Evolutionary conservation across 2,329 filamentous ascomycete species (phyloP).

Genomic region (Diaporthe vaccinii): DNA sequence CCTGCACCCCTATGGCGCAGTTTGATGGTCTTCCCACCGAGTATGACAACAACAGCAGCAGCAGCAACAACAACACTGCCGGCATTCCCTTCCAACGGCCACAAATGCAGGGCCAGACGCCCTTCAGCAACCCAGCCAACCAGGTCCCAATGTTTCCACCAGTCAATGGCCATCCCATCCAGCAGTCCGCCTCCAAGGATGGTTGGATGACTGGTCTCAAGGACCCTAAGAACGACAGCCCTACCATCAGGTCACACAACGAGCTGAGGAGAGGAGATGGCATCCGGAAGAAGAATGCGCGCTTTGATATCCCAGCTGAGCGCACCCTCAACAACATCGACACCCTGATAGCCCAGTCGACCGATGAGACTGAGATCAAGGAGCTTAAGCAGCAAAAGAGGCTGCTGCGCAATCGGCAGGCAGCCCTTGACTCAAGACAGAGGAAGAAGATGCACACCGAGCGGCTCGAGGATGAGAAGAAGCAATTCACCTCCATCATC

Average conservation of each 20-base stretch:
- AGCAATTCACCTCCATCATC: constrained; percentile 84
- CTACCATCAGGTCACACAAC: constrained; percentile 80
- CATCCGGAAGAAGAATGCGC: constrained; percentile 98
- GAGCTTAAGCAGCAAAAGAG: constrained; percentile 99
- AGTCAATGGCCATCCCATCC: constrained; percentile 62
- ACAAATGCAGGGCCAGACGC: constrained; percentile 65
- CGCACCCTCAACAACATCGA: constrained; percentile 96
- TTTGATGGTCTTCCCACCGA: constrained; percentile 74
- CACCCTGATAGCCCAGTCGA: constrained; percentile 87
- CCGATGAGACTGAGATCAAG: constrained; percentile 93
- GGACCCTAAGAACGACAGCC: constrained; percentile 73
- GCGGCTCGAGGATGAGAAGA: constrained; percentile 96
- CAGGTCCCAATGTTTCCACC: constrained; percentile 68
- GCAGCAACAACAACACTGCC: constrained; percentile 47
- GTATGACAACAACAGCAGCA: constrained; percentile 60
- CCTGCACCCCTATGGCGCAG: constrained; percentile 80
- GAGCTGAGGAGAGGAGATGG: constrained; percentile 85
- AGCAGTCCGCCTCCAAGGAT: constrained; percentile 70
- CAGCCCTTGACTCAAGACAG: constrained; percentile 95
- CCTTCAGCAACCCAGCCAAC: constrained; percentile 66
- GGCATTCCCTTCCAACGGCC: constrained; percentile 64
- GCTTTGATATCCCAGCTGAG: constrained; percentile 95
- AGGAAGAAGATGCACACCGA: constrained; percentile 99
- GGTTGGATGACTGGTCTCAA: constrained; percentile 64
- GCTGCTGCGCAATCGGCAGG: constrained; percentile 92